phyloP scores from a whole-genome alignment of 225 moss, liverwort and hornwort genomes.

The Polytrichum formosum region DNA sequence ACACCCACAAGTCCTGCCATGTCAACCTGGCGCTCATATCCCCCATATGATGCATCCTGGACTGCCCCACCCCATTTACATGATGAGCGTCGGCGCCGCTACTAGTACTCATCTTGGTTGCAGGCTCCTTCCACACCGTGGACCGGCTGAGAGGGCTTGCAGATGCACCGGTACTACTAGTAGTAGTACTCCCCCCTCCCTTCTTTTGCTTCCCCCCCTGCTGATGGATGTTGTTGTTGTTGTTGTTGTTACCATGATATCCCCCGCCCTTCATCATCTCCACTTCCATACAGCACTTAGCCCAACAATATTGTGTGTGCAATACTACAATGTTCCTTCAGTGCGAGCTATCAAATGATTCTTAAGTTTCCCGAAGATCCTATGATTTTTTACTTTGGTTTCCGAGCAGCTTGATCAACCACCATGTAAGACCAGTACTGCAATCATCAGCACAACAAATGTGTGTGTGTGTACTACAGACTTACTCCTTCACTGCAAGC shows the following conservation, averaged over 20 bases:
- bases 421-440: too few relatives aligned
- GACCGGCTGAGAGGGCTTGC: conserved; percentile 37
- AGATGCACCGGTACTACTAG: background rate
- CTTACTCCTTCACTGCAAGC: too few relatives aligned
- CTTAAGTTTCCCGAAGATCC: too few relatives aligned
- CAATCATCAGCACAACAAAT: too few relatives aligned
- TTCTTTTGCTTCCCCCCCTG: background rate
- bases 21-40: conserved; percentile 40
- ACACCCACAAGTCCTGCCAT: conserved; percentile 49
- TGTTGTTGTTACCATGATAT: conserved; percentile 1
- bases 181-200: background rate
- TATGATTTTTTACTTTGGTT: too few relatives aligned
- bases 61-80: background rate
- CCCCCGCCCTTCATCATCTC: conserved; percentile 4
- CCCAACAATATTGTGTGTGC: too few relatives aligned
- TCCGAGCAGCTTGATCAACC: too few relatives aligned
- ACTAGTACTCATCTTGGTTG: background rate
- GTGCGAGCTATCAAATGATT: too few relatives aligned
- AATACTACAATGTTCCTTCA: too few relatives aligned
- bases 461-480: too few relatives aligned
- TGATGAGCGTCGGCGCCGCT: background rate
- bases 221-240: background rate
- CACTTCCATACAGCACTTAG: background rate
- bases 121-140: conserved; percentile 27
- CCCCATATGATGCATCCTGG: background rate